Evolutionary conservation across 2,329 filamentous ascomycete species (phyloP).

Genomic region (Rutstroemia sp.): DNA sequence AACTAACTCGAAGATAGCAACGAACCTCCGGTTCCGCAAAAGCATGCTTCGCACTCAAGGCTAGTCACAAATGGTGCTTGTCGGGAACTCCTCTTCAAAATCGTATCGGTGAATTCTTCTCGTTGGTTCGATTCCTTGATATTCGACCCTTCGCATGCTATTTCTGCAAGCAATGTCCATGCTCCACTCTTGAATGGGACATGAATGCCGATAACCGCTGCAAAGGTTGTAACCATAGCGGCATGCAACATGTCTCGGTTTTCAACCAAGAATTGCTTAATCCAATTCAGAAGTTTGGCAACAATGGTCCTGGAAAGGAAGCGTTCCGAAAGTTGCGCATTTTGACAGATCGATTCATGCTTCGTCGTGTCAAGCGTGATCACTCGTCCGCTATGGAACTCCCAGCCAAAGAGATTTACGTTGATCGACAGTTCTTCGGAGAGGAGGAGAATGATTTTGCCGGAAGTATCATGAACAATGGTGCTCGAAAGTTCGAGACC

Average conservation of each 20-base stretch:
- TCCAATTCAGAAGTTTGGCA: constrained; percentile 62
- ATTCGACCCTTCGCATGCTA: constrained; percentile 87
- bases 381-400: constrained; percentile 93
- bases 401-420: constrained; percentile 85
- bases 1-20: constrained; percentile 38
- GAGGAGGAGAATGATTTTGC: constrained; percentile 96
- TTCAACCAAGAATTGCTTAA: constrained; percentile 96
- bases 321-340: constrained; percentile 79
- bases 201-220: constrained; percentile 68
- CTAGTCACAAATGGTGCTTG: constrained; percentile 89
- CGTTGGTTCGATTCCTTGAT: constrained; percentile 83
- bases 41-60: constrained; percentile 86
- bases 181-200: constrained; percentile 76
- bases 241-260: constrained; percentile 59
- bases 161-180: constrained; percentile 81
- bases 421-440: constrained; percentile 93
- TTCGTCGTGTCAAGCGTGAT: constrained; percentile 88
- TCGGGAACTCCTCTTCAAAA: constrained; percentile 95
- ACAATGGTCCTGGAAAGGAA: constrained; percentile 51
- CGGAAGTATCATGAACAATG: constrained; percentile 88
- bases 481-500: constrained; percentile 83
- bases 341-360: constrained; percentile 90
- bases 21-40: constrained; percentile 87
- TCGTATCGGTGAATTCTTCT: constrained; percentile 95
- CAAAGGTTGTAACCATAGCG: constrained; percentile 53